Evolutionary conservation across 2,329 filamentous ascomycete genomes (phyloP).

Genomic region (Arthrobotrys megalospora): DNA sequence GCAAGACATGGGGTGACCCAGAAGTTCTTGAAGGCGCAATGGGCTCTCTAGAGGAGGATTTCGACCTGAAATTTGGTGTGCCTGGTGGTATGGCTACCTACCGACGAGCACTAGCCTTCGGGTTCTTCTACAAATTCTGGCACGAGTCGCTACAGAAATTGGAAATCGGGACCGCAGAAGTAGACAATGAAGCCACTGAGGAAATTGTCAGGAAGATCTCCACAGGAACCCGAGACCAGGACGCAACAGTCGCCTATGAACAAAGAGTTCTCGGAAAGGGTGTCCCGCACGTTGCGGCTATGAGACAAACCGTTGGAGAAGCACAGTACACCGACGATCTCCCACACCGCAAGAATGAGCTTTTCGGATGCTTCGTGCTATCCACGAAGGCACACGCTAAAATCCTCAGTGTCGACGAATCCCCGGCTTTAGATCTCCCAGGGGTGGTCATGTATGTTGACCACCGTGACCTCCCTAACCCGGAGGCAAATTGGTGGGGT

Average conservation of each 20-base stretch:
- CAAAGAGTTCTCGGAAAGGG: slow-evolving; percentile 87
- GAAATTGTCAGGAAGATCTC: slow-evolving; percentile 92
- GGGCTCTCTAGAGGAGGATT: slow-evolving; percentile 89
- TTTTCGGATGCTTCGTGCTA: slow-evolving; percentile 88
- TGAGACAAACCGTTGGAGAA: slow-evolving; percentile 94
- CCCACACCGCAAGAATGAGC: slow-evolving; percentile 85
- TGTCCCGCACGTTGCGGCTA: slow-evolving; percentile 87
- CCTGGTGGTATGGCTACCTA: slow-evolving; percentile 99
- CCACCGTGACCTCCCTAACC: slow-evolving; percentile 82
- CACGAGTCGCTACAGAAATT: slow-evolving; percentile 83
- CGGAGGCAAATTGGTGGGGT: slow-evolving; percentile 90
- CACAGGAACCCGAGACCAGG: slow-evolving; percentile 81
- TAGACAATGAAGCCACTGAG: slow-evolving; percentile 77
- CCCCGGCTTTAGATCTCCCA: slow-evolving; percentile 83
- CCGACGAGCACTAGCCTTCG: slow-evolving; percentile 87
- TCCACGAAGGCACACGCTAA: slow-evolving; percentile 92
- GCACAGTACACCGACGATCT: slow-evolving; percentile 98
- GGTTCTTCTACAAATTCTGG: slow-evolving; percentile 98
- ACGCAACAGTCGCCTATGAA: slow-evolving; percentile 81
- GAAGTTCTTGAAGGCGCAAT: slow-evolving; percentile 90
- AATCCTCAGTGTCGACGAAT: slow-evolving; percentile 81
- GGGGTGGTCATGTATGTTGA: slow-evolving; percentile 89
- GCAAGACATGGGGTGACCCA: slow-evolving; percentile 84
- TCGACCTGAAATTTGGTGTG: slow-evolving; percentile 88
- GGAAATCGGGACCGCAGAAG: slow-evolving; percentile 69